Conservation (phyloP, 2,329 filamentous ascomycete genomes). For the Pseudogymnoascus sp. region DNA sequence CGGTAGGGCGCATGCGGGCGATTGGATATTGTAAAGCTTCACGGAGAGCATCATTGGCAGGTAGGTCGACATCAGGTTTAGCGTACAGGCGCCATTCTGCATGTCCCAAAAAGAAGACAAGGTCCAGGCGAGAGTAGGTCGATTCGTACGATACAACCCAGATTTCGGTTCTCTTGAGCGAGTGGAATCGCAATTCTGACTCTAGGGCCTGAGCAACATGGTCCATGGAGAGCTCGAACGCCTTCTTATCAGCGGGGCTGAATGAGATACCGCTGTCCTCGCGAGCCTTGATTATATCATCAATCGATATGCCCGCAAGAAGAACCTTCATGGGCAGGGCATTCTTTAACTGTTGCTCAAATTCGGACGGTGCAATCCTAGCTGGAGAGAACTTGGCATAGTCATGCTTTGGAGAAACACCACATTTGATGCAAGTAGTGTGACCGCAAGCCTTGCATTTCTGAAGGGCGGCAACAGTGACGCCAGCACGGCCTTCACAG, state of each 20-base stretch:
- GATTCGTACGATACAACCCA: conserved; percentile 39
- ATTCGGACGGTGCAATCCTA: conserved; percentile 35
- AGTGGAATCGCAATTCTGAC: conserved; percentile 29
- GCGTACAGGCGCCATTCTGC: conserved; percentile 42
- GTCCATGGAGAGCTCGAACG: conserved; percentile 29
- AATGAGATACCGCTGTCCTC: conserved; percentile 14
- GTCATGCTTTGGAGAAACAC: conserved; percentile 41
- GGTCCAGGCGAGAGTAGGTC: conserved; percentile 31
- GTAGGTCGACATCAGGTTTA: conserved; percentile 32
- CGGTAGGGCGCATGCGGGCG: conserved; percentile 36
- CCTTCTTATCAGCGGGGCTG: conserved; percentile 18
- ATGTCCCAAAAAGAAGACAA: conserved; percentile 28
- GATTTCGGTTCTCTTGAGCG: conserved; percentile 26
- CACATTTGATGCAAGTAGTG: conserved; percentile 46
- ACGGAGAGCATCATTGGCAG: conserved; percentile 33
- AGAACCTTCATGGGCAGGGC: conserved; percentile 35
- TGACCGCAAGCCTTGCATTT: conserved; percentile 45
- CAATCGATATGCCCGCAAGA: conserved; percentile 26
- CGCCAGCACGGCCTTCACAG: conserved; percentile 44
- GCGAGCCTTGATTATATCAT: conserved; percentile 21
- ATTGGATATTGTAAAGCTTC: conserved; percentile 38
- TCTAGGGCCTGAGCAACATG: conserved; percentile 28
- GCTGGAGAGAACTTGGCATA: conserved; percentile 19
- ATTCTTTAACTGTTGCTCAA: conserved; percentile 36
- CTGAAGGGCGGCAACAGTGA: conserved; percentile 34